These are phyloP conservation scores for Citrus australasica DNA, from an alignment of 345 rosid species.

Conservation along the genomic window DNA sequence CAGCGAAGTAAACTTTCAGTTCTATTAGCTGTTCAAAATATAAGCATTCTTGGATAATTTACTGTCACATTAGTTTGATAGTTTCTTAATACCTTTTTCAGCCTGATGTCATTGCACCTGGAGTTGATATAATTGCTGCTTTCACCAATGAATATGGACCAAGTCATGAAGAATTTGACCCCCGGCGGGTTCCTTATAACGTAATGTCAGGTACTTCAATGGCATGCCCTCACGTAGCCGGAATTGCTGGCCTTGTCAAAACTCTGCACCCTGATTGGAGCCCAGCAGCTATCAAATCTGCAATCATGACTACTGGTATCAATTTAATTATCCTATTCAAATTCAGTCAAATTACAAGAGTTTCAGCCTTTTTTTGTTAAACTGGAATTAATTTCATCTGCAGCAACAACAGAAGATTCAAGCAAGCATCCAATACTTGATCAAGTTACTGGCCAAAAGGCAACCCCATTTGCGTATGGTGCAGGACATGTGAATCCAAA, in stretches of 20 bases:
- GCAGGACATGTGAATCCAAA: conserved; percentile 7
- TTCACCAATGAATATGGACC: conserved; percentile 25
- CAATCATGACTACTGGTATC: conserved; percentile 53
- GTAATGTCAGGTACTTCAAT: conserved; percentile 49
- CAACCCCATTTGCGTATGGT: background rate
- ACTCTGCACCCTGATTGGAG: conserved; percentile 48
- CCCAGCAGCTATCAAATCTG: conserved; percentile 47
- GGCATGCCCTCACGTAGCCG: conserved; percentile 58
- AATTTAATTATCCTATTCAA: too few species aligned
- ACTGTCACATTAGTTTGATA: too few species aligned
- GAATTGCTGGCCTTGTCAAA: conserved; percentile 50
- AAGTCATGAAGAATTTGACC: too few species aligned
- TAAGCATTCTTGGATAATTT: background rate
- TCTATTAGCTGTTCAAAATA: background rate
- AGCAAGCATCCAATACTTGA: conserved; percentile 10
- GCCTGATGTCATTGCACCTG: conserved; percentile 68
- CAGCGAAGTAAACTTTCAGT: background rate
- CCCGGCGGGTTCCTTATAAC: conserved; percentile 26
- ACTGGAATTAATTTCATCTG: background rate
- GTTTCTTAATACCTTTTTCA: background rate
- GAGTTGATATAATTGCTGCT: conserved; percentile 47
- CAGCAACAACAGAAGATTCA: conserved; percentile 32
- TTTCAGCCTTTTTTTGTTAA: too few species aligned
- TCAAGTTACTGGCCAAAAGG: background rate
- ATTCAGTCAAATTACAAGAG: too few species aligned